Conservation (phyloP, 495 filamentous ascomycete species). For the Daldinia childiae region DNA sequence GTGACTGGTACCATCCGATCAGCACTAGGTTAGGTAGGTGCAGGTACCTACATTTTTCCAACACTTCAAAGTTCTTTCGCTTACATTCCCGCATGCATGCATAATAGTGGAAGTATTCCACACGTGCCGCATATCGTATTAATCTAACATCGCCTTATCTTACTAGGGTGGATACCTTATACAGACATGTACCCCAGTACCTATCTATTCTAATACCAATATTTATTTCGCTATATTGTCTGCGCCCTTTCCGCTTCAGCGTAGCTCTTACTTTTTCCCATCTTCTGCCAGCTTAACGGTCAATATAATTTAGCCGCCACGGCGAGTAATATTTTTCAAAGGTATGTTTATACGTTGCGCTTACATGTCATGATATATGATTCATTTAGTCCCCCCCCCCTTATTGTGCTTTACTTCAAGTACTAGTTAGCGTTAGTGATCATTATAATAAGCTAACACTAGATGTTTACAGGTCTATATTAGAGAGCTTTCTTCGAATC, state of each 20-base stretch:
- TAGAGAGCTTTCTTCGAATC: conserved; percentile 26
- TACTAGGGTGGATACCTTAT: not conserved
- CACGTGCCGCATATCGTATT: conserved; percentile 41
- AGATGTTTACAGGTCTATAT: conserved; percentile 12
- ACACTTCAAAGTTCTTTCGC: not conserved
- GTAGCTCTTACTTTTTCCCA: conserved; percentile 10
- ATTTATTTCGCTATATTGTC: conserved; percentile 27
- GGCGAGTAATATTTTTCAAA: conserved; percentile 25
- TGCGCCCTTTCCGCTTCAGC: conserved; percentile 9
- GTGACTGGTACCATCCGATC: conserved; percentile 25
- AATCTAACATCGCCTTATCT: conserved; percentile 38
- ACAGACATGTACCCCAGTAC: not conserved
- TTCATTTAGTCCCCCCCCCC: not conserved
- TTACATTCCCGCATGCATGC: conserved; percentile 16
- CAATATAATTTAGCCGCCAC: conserved; percentile 35
- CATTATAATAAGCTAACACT: conserved; percentile 23
- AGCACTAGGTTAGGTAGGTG: conserved; percentile 29
- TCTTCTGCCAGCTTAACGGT: conserved; percentile 20
- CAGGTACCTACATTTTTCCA: not conserved
- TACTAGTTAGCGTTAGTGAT: not conserved
- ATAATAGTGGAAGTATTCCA: conserved; percentile 17
- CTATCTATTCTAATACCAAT: conserved; percentile 1
- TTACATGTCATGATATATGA: not conserved
- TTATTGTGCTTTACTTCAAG: not conserved
- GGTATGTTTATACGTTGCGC: not conserved